Evolutionary conservation across 1,284 basidiomycete species (phyloP).

Genomic region (Cryptococcus sp.): DNA sequence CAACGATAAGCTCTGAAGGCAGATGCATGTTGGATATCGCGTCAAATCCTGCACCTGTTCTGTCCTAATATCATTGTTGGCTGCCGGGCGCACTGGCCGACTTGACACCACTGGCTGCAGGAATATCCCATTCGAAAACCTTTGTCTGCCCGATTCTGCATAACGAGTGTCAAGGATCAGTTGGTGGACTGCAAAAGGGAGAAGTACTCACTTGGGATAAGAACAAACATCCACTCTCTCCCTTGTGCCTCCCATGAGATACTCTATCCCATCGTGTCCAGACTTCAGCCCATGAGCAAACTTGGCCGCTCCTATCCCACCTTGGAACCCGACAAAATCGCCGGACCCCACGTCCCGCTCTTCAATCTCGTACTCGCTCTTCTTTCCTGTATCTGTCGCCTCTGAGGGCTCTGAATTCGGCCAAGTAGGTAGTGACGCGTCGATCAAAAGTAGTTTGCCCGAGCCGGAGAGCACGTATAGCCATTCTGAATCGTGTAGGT

Average conservation of each 20-base stretch:
- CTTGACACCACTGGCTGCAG: too few relatives aligned
- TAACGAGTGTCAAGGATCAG: too few relatives aligned
- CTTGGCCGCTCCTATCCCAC: constrained; percentile 10
- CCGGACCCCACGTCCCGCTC: constrained; percentile 15
- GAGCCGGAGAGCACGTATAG: constrained; percentile 29
- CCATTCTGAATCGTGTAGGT: constrained; percentile 31
- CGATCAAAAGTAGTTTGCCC: constrained; percentile 19
- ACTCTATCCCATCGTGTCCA: constrained; percentile 25
- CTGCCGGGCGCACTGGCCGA: too few relatives aligned
- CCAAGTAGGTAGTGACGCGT: constrained; percentile 6
- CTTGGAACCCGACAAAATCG: constrained; percentile 31
- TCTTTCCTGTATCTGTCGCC: not conserved
- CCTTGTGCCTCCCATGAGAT: constrained; percentile 29
- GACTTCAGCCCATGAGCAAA: constrained; percentile 27
- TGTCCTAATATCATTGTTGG: too few relatives aligned
- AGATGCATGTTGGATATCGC: too few relatives aligned
- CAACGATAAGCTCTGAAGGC: too few relatives aligned
- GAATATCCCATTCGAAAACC: too few relatives aligned
- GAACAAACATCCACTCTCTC: constrained; percentile 23
- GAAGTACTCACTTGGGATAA: constrained; percentile 30
- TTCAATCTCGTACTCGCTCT: constrained; percentile 5
- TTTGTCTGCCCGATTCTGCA: too few relatives aligned
- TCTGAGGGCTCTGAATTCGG: not conserved
- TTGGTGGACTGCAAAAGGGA: not conserved
- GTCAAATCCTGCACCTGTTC: too few relatives aligned